Base-by-base conservation (phyloP, 768 basidiomycete genomes). In the Piloderma croceum region DNA sequence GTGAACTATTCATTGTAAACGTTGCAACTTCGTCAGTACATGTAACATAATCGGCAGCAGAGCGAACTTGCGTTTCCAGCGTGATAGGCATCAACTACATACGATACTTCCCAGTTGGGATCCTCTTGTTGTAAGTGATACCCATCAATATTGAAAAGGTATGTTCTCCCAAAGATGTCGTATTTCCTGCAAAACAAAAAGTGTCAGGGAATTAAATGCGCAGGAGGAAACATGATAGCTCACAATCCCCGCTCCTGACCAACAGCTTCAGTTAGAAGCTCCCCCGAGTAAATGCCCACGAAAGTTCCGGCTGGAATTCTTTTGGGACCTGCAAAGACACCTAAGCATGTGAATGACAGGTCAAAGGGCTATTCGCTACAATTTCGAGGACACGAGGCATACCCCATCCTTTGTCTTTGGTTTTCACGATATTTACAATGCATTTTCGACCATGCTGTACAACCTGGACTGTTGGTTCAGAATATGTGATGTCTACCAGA, bases 391-490 rank as follows among this genome's bases (percentile, higher is more conserved):
- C 11, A 27, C 31, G 34, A 1, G 31, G 17, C 2, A 13, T 10
- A 84, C 90, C 90, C 90, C 90, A 94, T 31, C 90, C 91, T 59
- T 91, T 93, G 32, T 76, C 57, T 27, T 56, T 46, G 1, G 91
- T 93, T 57, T 84, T 83, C 36, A 70, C 68, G 24, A 96, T 78
- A 23, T 70, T 67, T 10, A 92, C 67, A 0, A 66, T 60, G 41
- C 69, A 67, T 49, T 74, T 77, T 25, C 91, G 67, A 1, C 91
- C 92, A 43, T 77, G 73, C 52, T 92, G 90, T 10, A 90, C 83
- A 34, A 93, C 86, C 89, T 92, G 41, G 7, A 46, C 21, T n/a
- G n/a, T n/a, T n/a, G n/a, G n/a, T n/a, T 36, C 7, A 2, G n/a
- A n/a, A n/a, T n/a, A n/a, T n/a, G n/a, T n/a, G n/a, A n/a, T n/a